These are phyloP conservation scores for Aureobasidium sp. DNA, from an alignment of 2,329 filamentous ascomycete species.

Conservation along the genomic window DNA sequence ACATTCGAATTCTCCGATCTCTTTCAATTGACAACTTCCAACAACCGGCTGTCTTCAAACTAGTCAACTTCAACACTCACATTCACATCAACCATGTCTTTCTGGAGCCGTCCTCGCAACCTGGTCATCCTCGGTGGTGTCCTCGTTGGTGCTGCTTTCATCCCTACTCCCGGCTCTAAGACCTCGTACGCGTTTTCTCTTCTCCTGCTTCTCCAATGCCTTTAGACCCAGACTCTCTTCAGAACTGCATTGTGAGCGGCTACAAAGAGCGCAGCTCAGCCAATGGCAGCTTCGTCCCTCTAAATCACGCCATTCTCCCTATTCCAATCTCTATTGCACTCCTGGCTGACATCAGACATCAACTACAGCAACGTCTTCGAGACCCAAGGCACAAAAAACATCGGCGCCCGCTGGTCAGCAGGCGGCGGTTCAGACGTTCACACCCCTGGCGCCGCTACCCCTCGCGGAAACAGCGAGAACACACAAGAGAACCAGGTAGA, in stretches of 20 bases:
- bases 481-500: conserved; percentile 22
- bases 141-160: conserved; percentile 22
- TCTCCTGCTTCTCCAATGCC: not conserved
- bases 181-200: conserved; percentile 12
- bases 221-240: not conserved
- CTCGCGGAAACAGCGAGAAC: conserved; percentile 25
- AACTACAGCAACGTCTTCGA: conserved; percentile 25
- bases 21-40: not conserved
- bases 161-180: conserved; percentile 18
- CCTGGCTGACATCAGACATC: not conserved
- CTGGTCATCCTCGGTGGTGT: conserved; percentile 25
- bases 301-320: not conserved
- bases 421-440: conserved; percentile 31
- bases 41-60: too few relatives aligned
- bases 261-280: too few relatives aligned
- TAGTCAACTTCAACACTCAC: not conserved
- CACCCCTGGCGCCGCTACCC: conserved; percentile 29
- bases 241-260: not conserved
- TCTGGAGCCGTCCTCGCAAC: conserved; percentile 26
- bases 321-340: not conserved
- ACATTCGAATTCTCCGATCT: not conserved
- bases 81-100: conserved; percentile 15
- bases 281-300: not conserved
- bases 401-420: conserved; percentile 29
- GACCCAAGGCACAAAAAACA: conserved; percentile 29